Evolutionary conservation across 2,329 filamentous ascomycete genomes (phyloP).

Genomic region (Elsinoe fawcettii): DNA sequence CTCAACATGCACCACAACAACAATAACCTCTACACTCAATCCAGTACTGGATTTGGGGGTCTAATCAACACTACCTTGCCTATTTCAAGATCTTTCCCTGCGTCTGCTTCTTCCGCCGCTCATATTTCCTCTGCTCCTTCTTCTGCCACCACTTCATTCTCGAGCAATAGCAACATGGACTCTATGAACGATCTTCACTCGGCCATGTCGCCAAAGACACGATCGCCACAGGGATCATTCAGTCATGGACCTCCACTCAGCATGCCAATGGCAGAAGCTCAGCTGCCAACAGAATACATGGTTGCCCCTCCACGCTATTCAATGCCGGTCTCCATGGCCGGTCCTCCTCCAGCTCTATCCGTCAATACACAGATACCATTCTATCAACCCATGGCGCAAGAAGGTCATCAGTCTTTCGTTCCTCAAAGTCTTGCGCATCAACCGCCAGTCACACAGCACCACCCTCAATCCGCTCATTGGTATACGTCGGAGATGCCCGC

Average conservation of each 20-base stretch:
- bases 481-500: background rate
- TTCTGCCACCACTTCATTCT: background rate
- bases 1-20: constrained; percentile 1
- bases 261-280: background rate
- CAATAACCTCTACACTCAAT: background rate
- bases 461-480: background rate
- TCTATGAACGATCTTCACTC: background rate
- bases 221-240: background rate
- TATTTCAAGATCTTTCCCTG: background rate
- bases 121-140: background rate
- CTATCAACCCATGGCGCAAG: background rate
- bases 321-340: background rate
- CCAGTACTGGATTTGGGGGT: background rate
- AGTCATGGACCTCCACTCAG: background rate
- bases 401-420: background rate
- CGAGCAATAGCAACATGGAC: background rate
- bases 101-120: background rate
- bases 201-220: background rate
- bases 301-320: background rate
- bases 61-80: background rate
- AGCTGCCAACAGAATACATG: background rate
- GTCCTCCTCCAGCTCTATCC: background rate
- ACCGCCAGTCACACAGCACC: background rate
- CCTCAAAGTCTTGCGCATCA: background rate
- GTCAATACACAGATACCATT: background rate